Base-by-base conservation (phyloP, 805 yeast species). In the Ogataea naganishii region DNA sequence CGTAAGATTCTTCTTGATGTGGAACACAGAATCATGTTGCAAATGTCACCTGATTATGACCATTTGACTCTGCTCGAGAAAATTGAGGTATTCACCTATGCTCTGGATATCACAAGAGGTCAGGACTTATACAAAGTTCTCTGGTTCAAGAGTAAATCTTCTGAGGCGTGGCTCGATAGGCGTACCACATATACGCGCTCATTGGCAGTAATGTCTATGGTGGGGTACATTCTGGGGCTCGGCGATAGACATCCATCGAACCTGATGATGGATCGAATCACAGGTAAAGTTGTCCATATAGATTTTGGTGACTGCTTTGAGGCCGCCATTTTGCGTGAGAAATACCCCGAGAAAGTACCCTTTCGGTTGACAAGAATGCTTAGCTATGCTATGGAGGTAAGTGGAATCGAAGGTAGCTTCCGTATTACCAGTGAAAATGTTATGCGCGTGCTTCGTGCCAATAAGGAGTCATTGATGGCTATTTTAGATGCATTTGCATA, bases 281-380 rank as follows among this genome's bases (percentile, higher is more conserved):
- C 97, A 0, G 99, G 99, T 37, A 86, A 89, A 48, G 96, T 92
- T 30, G 72, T 92, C 22, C 99, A 92, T 51, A 89, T 92, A 57
- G 99, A 92, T 66, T 92, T 89, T 58, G 99, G 98, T 41, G 99
- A 92, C 53, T 92, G 99, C 69, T 92, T 92, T 49, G 99, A 92
- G 53, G 96, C 97, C 2, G 98, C 99, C 0, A 86, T 89, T 29
- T 60, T 92, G 37, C 73, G 99, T 42, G 98, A 94, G 44, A 92
- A 92, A 51, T 94, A 82, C 54, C 99, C 99, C 0, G 99, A 92
- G 48, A 89, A 88, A 53, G 98, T 92, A 15, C 99, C 99, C 6
- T 92, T 92, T 63, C 70, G 99, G 53, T 67, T 92, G 35, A 92
- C 99, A 0, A 67, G 98, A 55, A 92, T 92, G 99, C 66, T 94